Evolutionary conservation across 768 basidiomycete genomes (phyloP), one percentile per base, ranked within the genome.

Genomic region (Crucibulum laeve): DNA sequence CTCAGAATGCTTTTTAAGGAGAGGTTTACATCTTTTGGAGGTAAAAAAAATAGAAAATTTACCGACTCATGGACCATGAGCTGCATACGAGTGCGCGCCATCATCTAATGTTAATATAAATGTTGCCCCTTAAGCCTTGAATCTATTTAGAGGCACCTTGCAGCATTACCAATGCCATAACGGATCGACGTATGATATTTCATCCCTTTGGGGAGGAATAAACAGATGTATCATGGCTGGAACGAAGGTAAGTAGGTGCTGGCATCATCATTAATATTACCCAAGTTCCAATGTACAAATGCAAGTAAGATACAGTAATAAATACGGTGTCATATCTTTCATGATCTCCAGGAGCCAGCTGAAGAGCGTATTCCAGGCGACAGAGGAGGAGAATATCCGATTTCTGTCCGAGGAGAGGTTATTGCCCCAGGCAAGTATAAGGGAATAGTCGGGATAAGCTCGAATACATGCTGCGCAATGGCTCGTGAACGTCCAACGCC

Each of bases 381-480:
- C 15, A 42, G 40, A 18, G 50, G 47, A 4, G 44, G 50, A 6
- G 35, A 36, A 11, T 36, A 17, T 36, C 8, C 35, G 18, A 7
- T 7, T 10, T 6, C 10, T 6, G 18, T 19, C 11, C 35, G 35
- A 36, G 50, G 13, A 39, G 46, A 46, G 46, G 33, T 38, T 70
- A 40, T 38, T 48, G 45, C 5, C 19, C 40, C 4, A 38, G 83
- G 76, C 19, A 81, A 69, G 51, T 76, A 80, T 14, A 88, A 67
- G 7, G 83, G 82, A 14, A 87, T 75, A 0, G 86, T 88, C 5
- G 86, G 85, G 13, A 88, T 79, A 17, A 91, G 76, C 61, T 89
- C 85, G 51, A 87, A 85, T 18, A 88, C 84, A 47, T 82, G 80
- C 49, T 88, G 87, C 4, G 78, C 79, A 14, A 84, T 67, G 18